Evolutionary conservation across 2,329 filamentous ascomycete species (phyloP).

Genomic region (Colletotrichum cuscutae): DNA sequence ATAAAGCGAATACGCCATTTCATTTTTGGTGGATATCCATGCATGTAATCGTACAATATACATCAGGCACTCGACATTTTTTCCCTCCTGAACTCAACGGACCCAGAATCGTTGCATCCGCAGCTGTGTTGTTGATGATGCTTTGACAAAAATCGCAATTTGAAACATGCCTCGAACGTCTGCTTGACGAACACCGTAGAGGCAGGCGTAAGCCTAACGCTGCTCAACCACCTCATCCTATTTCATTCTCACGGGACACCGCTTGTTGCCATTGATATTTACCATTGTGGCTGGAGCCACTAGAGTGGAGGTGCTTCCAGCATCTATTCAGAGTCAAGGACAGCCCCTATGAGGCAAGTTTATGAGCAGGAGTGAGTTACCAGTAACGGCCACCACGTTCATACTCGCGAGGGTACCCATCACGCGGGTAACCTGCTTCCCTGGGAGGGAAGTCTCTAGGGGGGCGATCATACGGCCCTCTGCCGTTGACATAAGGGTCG

Average conservation of each 20-base stretch:
- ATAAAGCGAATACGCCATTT: background rate
- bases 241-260: background rate
- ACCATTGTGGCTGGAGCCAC: background rate
- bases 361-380: constrained; percentile 47
- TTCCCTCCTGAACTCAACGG: background rate
- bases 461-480: constrained; percentile 62
- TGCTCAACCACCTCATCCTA: background rate
- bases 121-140: background rate
- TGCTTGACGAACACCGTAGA: no score
- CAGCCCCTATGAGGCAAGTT: constrained; percentile 30
- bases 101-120: background rate
- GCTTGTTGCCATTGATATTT: background rate
- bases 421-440: constrained; percentile 59
- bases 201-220: background rate
- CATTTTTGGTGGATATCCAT: constrained; percentile 23
- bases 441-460: constrained; percentile 61
- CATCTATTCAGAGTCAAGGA: constrained; percentile 36
- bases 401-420: constrained; percentile 60
- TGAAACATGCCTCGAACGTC: background rate
- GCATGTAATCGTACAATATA: constrained; percentile 29
- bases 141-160: background rate
- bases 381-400: constrained; percentile 62
- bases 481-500: constrained; percentile 69
- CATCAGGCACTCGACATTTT: background rate
- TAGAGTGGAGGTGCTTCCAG: constrained; percentile 11